Percentiles rank a stretch among this genome's conserved stretches.
Conservation (phyloP, 495 filamentous ascomycete species). For the Durotheca rogersii region DNA sequence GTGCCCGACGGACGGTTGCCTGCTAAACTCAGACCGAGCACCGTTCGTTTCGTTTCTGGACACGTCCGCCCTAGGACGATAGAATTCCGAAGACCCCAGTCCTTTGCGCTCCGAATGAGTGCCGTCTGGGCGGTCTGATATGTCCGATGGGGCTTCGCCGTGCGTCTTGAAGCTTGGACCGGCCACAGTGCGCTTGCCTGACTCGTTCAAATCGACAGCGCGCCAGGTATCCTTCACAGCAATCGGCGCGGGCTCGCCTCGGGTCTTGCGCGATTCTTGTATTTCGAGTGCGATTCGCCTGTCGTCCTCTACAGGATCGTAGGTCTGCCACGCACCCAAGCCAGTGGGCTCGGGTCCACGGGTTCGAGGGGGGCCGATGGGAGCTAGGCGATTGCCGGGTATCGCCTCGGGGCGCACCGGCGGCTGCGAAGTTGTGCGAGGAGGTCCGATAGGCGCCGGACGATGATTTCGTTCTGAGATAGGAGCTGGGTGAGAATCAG, state of each 20-base stretch:
- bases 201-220: constrained; percentile 53
- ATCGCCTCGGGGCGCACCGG: constrained; percentile 10
- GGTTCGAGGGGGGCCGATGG: constrained; percentile 32
- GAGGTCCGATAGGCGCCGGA: constrained; percentile 44
- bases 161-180: constrained; percentile 1
- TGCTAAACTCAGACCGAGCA: constrained; percentile 38
- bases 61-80: neutral
- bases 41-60: constrained; percentile 15
- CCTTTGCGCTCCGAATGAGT: constrained; percentile 9
- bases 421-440: constrained; percentile 30
- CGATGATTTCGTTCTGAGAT: constrained; percentile 44
- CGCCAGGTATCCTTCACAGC: constrained; percentile 66
- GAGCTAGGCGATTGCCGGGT: constrained; percentile 21
- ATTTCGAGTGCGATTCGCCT: constrained; percentile 19
- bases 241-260: constrained; percentile 39
- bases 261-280: constrained; percentile 6
- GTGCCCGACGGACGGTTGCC: constrained; percentile 40
- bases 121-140: constrained; percentile 3
- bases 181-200: constrained; percentile 7
- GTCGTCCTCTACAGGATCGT: constrained; percentile 22
- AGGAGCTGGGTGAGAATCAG: constrained; percentile 46
- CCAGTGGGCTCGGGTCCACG: constrained; percentile 7
- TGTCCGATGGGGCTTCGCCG: constrained; percentile 1
- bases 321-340: constrained; percentile 23
- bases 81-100: constrained; percentile 15